Evolutionary conservation across 768 basidiomycete genomes (phyloP).

Genomic region (Dioszegia aurantiaca): DNA sequence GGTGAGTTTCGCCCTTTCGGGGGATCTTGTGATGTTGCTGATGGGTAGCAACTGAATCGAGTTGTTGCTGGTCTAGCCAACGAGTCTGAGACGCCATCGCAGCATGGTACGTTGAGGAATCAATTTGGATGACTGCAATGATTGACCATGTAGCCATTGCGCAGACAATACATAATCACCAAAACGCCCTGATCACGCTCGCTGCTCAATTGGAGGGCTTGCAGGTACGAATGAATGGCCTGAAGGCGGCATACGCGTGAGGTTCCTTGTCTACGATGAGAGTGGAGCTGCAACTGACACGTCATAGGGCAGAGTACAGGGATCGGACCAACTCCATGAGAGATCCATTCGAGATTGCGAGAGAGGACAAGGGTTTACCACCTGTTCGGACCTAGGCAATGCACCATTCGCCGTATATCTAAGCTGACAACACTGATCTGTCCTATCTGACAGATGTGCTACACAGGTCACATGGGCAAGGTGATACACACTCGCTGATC

Average conservation of each 20-base stretch:
- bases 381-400: constrained; percentile 15
- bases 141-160: constrained; percentile 30
- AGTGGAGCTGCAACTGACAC: neutral
- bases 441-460: neutral
- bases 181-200: constrained; percentile 35
- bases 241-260: constrained; percentile 34
- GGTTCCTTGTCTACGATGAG: constrained; percentile 3
- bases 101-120: constrained; percentile 24
- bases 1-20: constrained; percentile 18
- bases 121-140: neutral
- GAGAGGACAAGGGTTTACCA: constrained; percentile 36
- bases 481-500: too few relatives aligned
- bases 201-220: constrained; percentile 40
- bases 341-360: constrained; percentile 45
- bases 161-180: constrained; percentile 42
- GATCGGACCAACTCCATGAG: constrained; percentile 37
- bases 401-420: too few relatives aligned
- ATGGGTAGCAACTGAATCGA: constrained; percentile 39
- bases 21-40: neutral
- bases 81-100: constrained; percentile 32
- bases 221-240: constrained; percentile 29
- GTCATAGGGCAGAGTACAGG: constrained; percentile 33
- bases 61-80: constrained; percentile 26
- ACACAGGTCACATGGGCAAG: neutral
- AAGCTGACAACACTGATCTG: too few relatives aligned